phyloP scores from a whole-genome alignment of 768 basidiomycete species.

The Dentipellis fragilis region DNA sequence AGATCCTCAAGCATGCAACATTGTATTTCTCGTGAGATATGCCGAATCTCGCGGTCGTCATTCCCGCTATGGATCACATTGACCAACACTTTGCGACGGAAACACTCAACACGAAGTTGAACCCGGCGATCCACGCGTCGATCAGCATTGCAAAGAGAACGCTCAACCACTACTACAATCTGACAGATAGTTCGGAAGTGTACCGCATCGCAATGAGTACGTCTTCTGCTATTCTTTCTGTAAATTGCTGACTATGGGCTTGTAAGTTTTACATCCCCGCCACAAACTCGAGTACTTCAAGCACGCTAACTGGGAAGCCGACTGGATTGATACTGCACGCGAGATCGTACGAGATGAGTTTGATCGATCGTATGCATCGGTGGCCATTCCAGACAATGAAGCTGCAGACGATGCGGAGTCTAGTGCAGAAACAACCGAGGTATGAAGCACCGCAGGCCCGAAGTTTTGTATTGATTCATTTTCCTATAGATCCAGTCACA shows the following conservation, averaged over 20 bases:
- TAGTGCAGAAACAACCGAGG: not conserved
- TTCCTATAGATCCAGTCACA: not conserved
- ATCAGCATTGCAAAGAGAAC: not conserved
- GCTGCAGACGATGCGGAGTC: not conserved
- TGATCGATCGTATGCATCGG: not conserved
- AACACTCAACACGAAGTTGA: not conserved
- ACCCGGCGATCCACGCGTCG: not conserved
- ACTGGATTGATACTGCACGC: conserved; percentile 21
- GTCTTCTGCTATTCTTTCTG: not conserved
- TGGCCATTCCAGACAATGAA: not conserved
- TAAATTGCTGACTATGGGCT: too few species aligned
- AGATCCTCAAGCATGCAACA: conserved; percentile 28
- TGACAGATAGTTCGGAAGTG: not conserved
- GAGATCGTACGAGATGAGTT: conserved; percentile 17
- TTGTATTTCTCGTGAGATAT: conserved; percentile 21
- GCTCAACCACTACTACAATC: not conserved
- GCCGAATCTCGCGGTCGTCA: conserved; percentile 22
- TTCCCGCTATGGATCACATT: conserved; percentile 30
- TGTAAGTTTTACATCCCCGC: conserved; percentile 24
- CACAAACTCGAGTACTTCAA: conserved; percentile 28
- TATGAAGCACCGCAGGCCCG: not conserved
- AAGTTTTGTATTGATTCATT: not conserved
- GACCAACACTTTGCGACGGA: conserved; percentile 9
- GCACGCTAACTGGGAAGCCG: conserved; percentile 17
- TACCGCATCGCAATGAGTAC: conserved; percentile 3